phyloP scores from a whole-genome alignment of 1,284 basidiomycete species.

The Pseudozyma sp. region DNA sequence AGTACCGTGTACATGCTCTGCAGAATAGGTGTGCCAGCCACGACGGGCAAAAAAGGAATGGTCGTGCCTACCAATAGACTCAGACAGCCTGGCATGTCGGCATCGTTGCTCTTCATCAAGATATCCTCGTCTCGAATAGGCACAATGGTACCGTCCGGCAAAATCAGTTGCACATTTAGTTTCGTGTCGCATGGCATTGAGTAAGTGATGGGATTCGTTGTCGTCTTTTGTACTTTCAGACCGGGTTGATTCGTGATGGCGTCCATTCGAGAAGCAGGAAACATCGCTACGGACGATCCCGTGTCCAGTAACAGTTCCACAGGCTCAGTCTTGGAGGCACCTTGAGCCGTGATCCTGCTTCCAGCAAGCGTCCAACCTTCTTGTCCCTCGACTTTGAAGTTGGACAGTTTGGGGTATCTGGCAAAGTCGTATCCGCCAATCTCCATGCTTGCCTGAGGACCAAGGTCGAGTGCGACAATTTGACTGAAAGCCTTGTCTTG shows the following conservation, averaged over 20 bases:
- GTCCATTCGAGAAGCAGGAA: conserved; percentile 28
- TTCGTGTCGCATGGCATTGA: conserved; percentile 41
- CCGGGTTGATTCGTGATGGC: conserved; percentile 35
- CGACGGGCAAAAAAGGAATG: conserved; percentile 29
- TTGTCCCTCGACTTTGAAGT: conserved; percentile 19
- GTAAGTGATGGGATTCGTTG: conserved; percentile 30
- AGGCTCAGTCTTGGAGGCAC: background rate
- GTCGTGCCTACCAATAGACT: conserved; percentile 36
- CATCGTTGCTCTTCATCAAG: conserved; percentile 46
- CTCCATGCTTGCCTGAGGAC: conserved; percentile 17
- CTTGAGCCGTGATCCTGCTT: conserved; percentile 18
- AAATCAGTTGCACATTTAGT: conserved; percentile 23
- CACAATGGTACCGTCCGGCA: conserved; percentile 29
- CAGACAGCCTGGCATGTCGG: conserved; percentile 33
- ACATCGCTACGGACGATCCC: conserved; percentile 38
- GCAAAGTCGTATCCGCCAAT: conserved; percentile 34
- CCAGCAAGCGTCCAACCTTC: conserved; percentile 24
- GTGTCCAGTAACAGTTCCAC: conserved; percentile 35
- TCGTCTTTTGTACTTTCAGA: conserved; percentile 16
- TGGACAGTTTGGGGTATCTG: conserved; percentile 21
- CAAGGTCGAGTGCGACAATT: conserved; percentile 26
- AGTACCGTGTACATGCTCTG: conserved; percentile 41
- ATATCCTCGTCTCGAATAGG: conserved; percentile 26
- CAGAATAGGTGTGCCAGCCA: conserved; percentile 38
- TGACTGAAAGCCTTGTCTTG: conserved; percentile 1